Percentiles rank a stretch among this genome's conserved stretches.
Evolutionary conservation across 192 early-diverging fungal genomes (phyloP).

Genomic region (Mortierella antarctica): DNA sequence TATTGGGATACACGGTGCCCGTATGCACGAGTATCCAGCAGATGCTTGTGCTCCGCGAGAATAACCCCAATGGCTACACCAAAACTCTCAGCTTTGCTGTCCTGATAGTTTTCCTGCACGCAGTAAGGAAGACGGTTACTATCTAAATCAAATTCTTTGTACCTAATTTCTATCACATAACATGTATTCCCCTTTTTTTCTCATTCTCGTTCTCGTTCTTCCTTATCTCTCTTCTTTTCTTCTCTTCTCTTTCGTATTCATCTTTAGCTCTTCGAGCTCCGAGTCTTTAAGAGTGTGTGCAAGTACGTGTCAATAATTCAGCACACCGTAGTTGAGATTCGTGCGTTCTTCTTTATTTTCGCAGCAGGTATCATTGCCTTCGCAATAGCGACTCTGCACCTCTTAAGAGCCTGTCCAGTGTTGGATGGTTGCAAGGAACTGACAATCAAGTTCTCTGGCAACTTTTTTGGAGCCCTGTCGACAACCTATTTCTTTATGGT

Average conservation of each 20-base stretch:
- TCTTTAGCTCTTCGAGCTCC: slow-evolving; percentile 8
- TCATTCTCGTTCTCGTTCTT: not conserved
- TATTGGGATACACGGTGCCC: slow-evolving; percentile 4
- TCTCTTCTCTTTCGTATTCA: not conserved
- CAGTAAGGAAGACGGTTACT: not conserved
- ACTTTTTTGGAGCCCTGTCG: not conserved
- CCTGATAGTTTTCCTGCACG: slow-evolving; percentile 13
- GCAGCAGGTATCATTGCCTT: slow-evolving; percentile 5
- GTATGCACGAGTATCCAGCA: slow-evolving; percentile 10
- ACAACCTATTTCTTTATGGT: slow-evolving; percentile 8
- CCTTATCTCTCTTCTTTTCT: too few relatives aligned
- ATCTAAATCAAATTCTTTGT: not conserved
- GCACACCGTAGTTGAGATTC: slow-evolving; percentile 3
- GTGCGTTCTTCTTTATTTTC: slow-evolving; percentile 13
- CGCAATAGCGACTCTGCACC: slow-evolving; percentile 1
- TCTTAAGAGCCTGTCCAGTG: not conserved
- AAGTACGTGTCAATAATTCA: slow-evolving; percentile 10
- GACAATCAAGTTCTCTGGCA: not conserved
- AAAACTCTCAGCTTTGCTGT: slow-evolving; percentile 13
- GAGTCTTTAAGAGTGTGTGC: slow-evolving; percentile 7
- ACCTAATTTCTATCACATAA: too few relatives aligned
- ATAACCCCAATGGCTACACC: not conserved
- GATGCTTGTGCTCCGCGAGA: not conserved
- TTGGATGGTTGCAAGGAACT: not conserved
- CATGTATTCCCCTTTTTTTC: not conserved